phyloP scores from a whole-genome alignment of 352 stramenopile species.

The Phytophthora constricta region DNA sequence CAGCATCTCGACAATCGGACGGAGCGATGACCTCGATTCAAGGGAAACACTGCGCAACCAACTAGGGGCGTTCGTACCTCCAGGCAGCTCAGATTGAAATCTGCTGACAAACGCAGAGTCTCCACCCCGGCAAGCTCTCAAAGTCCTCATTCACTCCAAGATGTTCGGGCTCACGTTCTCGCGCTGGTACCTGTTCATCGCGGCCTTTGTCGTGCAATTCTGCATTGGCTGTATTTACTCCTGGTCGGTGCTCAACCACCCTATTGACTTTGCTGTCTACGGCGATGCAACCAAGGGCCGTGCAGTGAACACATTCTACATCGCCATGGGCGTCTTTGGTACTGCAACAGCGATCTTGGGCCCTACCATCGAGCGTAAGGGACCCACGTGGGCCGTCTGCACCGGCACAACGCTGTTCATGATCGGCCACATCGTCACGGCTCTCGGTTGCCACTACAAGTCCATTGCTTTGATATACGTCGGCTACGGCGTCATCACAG shows the following conservation, averaged over 20 bases:
- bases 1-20: background rate
- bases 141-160: too few species aligned
- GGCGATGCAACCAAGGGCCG: constrained; percentile 50
- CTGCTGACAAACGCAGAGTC: background rate
- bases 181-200: constrained; percentile 73
- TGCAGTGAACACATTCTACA: constrained; percentile 78
- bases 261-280: constrained; percentile 63
- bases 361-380: constrained; percentile 67
- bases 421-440: constrained; percentile 59
- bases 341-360: constrained; percentile 60
- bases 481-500: constrained; percentile 70
- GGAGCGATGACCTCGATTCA: background rate
- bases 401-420: constrained; percentile 56
- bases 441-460: constrained; percentile 60
- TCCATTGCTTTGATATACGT: constrained; percentile 64
- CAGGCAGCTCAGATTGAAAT: constrained; percentile 25
- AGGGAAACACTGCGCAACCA: background rate
- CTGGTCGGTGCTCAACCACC: constrained; percentile 76
- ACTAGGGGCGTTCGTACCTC: background rate
- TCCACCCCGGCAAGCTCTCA: background rate
- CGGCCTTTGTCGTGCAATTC: constrained; percentile 69
- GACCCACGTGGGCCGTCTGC: constrained; percentile 48
- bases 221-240: constrained; percentile 77
- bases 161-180: constrained; percentile 50
- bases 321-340: constrained; percentile 64